Conservation (phyloP, 1,284 basidiomycete genomes). For the Cutaneotrichosporon daszewskae region DNA sequence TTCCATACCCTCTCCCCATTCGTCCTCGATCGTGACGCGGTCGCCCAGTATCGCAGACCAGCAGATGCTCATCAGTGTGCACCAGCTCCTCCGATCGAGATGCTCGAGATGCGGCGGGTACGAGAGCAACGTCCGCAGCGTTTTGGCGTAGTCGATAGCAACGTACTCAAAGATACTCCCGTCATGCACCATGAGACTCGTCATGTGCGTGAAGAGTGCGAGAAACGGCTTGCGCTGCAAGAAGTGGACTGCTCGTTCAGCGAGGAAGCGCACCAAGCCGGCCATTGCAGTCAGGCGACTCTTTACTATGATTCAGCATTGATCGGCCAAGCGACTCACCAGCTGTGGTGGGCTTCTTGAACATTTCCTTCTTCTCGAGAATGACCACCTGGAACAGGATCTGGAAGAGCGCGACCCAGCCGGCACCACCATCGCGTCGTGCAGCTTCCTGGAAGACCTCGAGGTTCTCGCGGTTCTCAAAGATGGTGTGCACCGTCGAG, state of each 20-base stretch:
- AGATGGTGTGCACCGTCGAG: constrained; percentile 55
- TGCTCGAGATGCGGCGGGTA: constrained; percentile 73
- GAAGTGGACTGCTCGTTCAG: constrained; percentile 33
- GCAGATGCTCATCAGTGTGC: constrained; percentile 60
- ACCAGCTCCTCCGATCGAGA: constrained; percentile 63
- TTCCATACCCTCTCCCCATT: constrained; percentile 29
- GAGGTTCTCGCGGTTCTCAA: constrained; percentile 58
- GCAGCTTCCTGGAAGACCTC: constrained; percentile 45
- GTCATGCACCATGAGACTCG: constrained; percentile 57
- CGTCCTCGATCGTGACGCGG: constrained; percentile 47
- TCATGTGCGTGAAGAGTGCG: constrained; percentile 60
- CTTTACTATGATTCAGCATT: too few species aligned
- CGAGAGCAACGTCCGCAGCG: constrained; percentile 59
- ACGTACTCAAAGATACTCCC: constrained; percentile 59
- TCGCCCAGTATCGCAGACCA: constrained; percentile 72
- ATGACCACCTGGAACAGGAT: constrained; percentile 63
- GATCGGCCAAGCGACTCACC: constrained; percentile 24
- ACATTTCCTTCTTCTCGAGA: constrained; percentile 54
- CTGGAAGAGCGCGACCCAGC: constrained; percentile 68
- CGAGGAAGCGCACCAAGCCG: constrained; percentile 34
- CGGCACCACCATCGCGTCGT: constrained; percentile 48
- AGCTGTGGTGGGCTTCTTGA: constrained; percentile 51
- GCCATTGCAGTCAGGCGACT: too few species aligned
- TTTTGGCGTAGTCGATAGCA: constrained; percentile 74
- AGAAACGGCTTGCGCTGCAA: constrained; percentile 31